These are phyloP conservation scores for Angomonas desouzai DNA, from an alignment of 208 protist genomes.

Conservation along the genomic window DNA sequence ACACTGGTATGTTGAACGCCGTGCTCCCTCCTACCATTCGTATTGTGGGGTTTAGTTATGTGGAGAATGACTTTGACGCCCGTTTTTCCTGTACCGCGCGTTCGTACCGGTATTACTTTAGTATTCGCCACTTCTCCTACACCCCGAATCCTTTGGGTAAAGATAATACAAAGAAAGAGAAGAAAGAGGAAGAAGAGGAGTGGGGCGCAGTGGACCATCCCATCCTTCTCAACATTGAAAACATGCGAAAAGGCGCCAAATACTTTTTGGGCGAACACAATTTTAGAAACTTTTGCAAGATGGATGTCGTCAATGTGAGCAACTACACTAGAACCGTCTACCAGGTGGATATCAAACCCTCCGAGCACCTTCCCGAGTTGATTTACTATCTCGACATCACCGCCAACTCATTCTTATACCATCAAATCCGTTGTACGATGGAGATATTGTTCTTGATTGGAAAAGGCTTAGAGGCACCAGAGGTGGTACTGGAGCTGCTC, in stretches of 20 bases:
- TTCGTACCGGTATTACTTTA: constrained; percentile 91
- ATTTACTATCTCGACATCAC: constrained; percentile 88
- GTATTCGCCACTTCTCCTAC: constrained; percentile 83
- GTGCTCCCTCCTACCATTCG: constrained; percentile 91
- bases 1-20: constrained; percentile 86
- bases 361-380: constrained; percentile 48
- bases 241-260: constrained; percentile 87
- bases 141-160: constrained; percentile 35
- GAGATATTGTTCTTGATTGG: constrained; percentile 90
- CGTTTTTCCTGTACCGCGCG: constrained; percentile 89
- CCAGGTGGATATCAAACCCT: constrained; percentile 39
- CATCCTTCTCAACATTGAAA: constrained; percentile 66
- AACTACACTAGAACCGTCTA: constrained; percentile 89
- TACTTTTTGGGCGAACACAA: constrained; percentile 93
- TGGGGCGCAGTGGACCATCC: constrained; percentile 89
- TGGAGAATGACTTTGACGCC: constrained; percentile 89
- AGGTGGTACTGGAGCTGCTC: constrained; percentile 55
- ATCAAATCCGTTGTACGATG: constrained; percentile 96
- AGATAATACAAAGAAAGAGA: background rate
- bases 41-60: constrained; percentile 92
- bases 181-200: background rate
- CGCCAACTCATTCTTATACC: constrained; percentile 96
- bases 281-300: constrained; percentile 98
- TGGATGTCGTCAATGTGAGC: constrained; percentile 91
- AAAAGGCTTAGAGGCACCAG: constrained; percentile 52